Evolutionary conservation across 768 basidiomycete genomes (phyloP), one percentile per base, ranked within the genome.

Genomic region (Calocybe cyanea): DNA sequence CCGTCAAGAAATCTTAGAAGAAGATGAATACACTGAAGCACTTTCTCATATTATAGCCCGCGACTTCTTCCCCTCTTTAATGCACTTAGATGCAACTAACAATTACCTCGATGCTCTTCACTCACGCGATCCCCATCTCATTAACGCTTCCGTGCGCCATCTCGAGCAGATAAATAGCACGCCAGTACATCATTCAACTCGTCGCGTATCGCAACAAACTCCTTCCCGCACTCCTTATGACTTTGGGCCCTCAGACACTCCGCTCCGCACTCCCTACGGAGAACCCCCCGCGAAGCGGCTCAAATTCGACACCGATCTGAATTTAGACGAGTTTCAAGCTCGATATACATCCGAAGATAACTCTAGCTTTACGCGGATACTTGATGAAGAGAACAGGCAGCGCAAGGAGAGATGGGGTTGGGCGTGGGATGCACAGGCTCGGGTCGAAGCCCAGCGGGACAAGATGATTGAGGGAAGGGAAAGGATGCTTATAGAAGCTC

Each of bases 341-440:
- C 78, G 77, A 34, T 96, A 91, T 62, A 98, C 96, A 1, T 96
- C 93, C 0, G 93, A 97, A 60, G 96, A 99, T 65, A 99, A 99
- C 63, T 83, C 94, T 4, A 96, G 93, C 49, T 98, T 99, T 62
- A 91, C 92, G 7, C 76, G 90, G 51, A 94, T 98, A 48, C 67
- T 99, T 44, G 82, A 92, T 48, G 82, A 86, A 44, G 95, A 97
- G 72, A 98, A 99, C 60, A 69, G 73, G 63, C 75, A 77, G 55
- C 75, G 92, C 48, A 83, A 81, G 60, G 87, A 90, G 60, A 81
- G 71, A 62, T 92, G 84, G 73, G 80, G 68, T 0, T 99, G 96
- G 96, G 96, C 94, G 2, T 99, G 87, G 83, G 86, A 91, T 33
- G 93, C 92, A 6, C 92, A 98, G 72, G 73, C 68, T 63, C 71